Evolutionary conservation across 768 basidiomycete species (phyloP).

Genomic region (Collybia sordida): DNA sequence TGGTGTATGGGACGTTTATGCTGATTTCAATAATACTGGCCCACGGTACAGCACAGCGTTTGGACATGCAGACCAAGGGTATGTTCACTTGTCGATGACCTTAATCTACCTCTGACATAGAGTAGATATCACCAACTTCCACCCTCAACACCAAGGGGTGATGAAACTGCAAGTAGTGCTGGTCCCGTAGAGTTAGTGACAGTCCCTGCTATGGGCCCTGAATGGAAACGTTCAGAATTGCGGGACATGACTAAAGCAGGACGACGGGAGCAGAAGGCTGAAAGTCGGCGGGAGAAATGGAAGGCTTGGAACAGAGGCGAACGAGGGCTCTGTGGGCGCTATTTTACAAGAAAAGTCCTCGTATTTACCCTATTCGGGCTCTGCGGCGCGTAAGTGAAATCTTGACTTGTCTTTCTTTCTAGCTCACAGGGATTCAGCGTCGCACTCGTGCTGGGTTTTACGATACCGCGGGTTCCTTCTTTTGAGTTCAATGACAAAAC

Average conservation of each 20-base stretch:
- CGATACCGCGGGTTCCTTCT: slow-evolving; percentile 78
- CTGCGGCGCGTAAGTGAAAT: slow-evolving; percentile 49
- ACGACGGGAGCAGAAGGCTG: slow-evolving; percentile 59
- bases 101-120: slow-evolving; percentile 6
- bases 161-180: slow-evolving; percentile 27
- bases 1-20: slow-evolving; percentile 76
- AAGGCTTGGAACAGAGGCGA: slow-evolving; percentile 78
- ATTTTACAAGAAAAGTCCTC: slow-evolving; percentile 70
- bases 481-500: slow-evolving; percentile 58
- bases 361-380: slow-evolving; percentile 68
- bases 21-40: slow-evolving; percentile 87
- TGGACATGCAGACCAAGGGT: slow-evolving; percentile 48
- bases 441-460: slow-evolving; percentile 72
- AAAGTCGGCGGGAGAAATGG: slow-evolving; percentile 58
- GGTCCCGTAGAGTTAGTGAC: slow-evolving; percentile 85
- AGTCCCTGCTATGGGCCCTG: slow-evolving; percentile 86
- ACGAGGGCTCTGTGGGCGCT: slow-evolving; percentile 76
- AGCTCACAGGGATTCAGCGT: slow-evolving; percentile 37
- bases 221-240: slow-evolving; percentile 84
- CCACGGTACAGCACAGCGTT: slow-evolving; percentile 73
- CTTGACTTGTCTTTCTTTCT: slow-evolving; percentile 4
- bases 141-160: slow-evolving; percentile 36
- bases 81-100: slow-evolving; percentile 17
- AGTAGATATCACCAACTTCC: slow-evolving; percentile 47
- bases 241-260: slow-evolving; percentile 73